Base-by-base conservation (phyloP, 495 filamentous ascomycete genomes). In the Lichenothelia convexa region DNA sequence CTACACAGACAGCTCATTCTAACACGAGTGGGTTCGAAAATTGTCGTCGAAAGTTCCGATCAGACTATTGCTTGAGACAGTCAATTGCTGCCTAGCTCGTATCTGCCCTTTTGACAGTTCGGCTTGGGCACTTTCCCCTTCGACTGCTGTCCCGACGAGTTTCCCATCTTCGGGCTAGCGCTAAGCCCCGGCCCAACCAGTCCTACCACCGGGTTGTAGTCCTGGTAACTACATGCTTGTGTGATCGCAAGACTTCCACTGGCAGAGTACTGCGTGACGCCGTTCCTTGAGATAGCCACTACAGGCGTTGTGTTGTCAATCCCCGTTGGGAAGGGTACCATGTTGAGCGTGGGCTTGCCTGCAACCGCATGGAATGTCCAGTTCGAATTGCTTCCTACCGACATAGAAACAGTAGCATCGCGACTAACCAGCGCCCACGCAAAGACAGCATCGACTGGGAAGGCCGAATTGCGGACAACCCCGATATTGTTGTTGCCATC, bases 371-470 rank as follows among this genome's bases (percentile, higher is more conserved):
- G 12, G 34, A 46, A 49, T 13, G 15, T 27, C 44, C 44, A 47
- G 34, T 40, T 26, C 40, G 36, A 15, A 34, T 49, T 49, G 31
- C 32, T 34, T 17, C 46, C 46, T 5, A 41, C 39, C 19, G 39
- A 36, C 35, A 49, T 38, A 17, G 35, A 34, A 30, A 49, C 36
- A 9, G 39, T 43, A 13, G 45, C 32, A 5, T 34, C 17, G 7
- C 11, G n/a, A 5, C 8, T 22, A 16, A 46, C 46, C 5, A 49
- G 37, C 31, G 46, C 46, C 46, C 46, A 49, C n/a, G 46, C 46
- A 34, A 49, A 46, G 35, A 49, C 46, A 19, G 46, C 46, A 21
- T 49, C 46, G 11, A 26, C 32, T 3, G 46, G 46, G 11, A 31
- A 30, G 4, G 21, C 12, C 26, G 37, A 20, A 37, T 49, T 49